These are phyloP conservation scores for Urochloa ruziziensis DNA, from an alignment of 176 grass and related monocot genomes.

Conservation along the genomic window DNA sequence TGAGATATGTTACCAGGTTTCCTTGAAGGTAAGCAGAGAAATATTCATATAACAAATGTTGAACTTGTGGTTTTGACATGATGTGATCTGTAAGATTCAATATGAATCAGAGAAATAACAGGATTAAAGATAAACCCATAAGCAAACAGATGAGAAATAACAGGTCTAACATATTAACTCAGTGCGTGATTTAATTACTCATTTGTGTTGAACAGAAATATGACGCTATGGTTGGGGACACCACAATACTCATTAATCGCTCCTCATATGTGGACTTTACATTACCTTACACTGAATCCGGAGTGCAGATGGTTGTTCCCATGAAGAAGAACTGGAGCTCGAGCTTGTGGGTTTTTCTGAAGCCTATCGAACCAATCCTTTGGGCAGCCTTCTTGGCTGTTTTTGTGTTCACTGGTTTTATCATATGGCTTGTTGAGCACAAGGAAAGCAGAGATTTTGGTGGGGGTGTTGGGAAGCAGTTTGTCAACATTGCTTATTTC, in stretches of 20 bases:
- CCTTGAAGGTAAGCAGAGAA: slow-evolving; percentile 29
- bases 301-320: slow-evolving; percentile 42
- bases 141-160: background rate
- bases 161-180: background rate
- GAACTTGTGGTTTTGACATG: background rate
- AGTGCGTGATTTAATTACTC: background rate
- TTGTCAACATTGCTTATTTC: background rate
- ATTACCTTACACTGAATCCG: slow-evolving; percentile 42
- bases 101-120: background rate
- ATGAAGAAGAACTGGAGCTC: slow-evolving; percentile 25
- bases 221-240: background rate
- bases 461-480: background rate
- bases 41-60: background rate
- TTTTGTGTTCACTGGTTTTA: background rate
- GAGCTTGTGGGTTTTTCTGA: background rate
- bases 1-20: slow-evolving; percentile 46
- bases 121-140: background rate
- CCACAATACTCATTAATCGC: slow-evolving; percentile 9
- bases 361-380: background rate
- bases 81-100: background rate
- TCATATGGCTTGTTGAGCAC: background rate
- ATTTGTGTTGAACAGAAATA: background rate
- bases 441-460: background rate
- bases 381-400: background rate
- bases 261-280: slow-evolving; percentile 44